A percentile compares a stretch with the other conserved stretches of the same genome.
Evolutionary conservation across 805 yeast species (phyloP).

Genomic region (Hanseniaspora guilliermondii): DNA sequence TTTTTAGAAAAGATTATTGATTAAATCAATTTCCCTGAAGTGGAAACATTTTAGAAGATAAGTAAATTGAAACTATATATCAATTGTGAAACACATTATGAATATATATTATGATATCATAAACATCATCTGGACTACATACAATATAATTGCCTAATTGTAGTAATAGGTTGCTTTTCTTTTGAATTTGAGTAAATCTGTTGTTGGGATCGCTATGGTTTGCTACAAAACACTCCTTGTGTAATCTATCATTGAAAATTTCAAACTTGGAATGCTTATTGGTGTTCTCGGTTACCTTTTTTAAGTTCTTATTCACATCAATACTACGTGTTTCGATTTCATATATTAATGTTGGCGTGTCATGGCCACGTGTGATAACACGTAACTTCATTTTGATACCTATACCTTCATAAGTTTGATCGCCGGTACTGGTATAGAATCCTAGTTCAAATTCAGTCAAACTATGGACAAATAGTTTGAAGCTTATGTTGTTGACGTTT

Average conservation of each 20-base stretch:
- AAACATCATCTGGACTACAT: conserved; percentile 25
- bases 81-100: conserved; percentile 18
- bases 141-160: conserved; percentile 24
- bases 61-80: not conserved
- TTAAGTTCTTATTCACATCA: not conserved
- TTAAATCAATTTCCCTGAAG: not conserved
- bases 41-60: too few relatives aligned
- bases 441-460: conserved; percentile 6
- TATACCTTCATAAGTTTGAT: not conserved
- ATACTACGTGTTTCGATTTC: not conserved
- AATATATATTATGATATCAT: conserved; percentile 21
- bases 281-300: not conserved
- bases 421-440: not conserved
- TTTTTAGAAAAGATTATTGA: not conserved
- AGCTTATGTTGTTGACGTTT: not conserved
- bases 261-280: not conserved
- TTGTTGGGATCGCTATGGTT: not conserved
- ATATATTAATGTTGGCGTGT: not conserved
- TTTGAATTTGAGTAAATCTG: not conserved
- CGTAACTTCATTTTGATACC: not conserved
- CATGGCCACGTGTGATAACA: not conserved
- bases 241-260: not conserved
- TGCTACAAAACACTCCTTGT: conserved; percentile 3
- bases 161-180: conserved; percentile 17
- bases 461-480: conserved; percentile 6